Evolutionary conservation across 495 filamentous ascomycete species (phyloP).

Genomic region (Pyronema omphalodes): DNA sequence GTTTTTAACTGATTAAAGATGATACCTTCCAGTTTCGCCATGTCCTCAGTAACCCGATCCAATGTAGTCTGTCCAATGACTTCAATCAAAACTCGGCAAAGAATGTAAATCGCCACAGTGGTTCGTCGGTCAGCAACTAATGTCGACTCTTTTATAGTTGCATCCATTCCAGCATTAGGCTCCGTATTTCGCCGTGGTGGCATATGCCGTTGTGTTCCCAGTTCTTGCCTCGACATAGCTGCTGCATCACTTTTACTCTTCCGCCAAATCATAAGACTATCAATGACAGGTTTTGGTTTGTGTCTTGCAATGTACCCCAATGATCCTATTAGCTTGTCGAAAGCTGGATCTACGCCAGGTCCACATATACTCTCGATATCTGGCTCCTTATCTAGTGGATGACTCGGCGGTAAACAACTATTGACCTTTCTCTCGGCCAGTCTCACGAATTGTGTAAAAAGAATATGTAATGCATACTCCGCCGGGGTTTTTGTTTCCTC

Average conservation of each 20-base stretch:
- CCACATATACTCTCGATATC: constrained; percentile 79
- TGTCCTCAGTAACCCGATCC: constrained; percentile 61
- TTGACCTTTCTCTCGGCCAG: constrained; percentile 89
- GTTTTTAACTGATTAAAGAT: constrained; percentile 82
- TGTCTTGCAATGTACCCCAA: constrained; percentile 59
- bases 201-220: constrained; percentile 38
- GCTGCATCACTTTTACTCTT: constrained; percentile 86
- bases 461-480: constrained; percentile 88
- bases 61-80: constrained; percentile 80
- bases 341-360: constrained; percentile 67
- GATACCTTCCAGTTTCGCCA: constrained; percentile 81
- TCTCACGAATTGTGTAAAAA: constrained; percentile 71
- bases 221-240: constrained; percentile 37
- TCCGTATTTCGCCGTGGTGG: constrained; percentile 22
- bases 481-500: constrained; percentile 56
- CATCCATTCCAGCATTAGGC: constrained; percentile 12
- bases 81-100: constrained; percentile 84
- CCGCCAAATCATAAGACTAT: constrained; percentile 93
- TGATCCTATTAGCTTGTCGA: constrained; percentile 87
- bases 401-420: constrained; percentile 26
- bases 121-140: constrained; percentile 60
- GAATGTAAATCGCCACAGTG: constrained; percentile 80
- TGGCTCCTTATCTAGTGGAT: constrained; percentile 52
- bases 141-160: constrained; percentile 19
- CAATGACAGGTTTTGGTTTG: constrained; percentile 89